Percentiles rank a stretch among this genome's conserved stretches.
Evolutionary conservation across 2,329 filamentous ascomycete genomes (phyloP).

Genomic region (Albophoma yamanashiensis): DNA sequence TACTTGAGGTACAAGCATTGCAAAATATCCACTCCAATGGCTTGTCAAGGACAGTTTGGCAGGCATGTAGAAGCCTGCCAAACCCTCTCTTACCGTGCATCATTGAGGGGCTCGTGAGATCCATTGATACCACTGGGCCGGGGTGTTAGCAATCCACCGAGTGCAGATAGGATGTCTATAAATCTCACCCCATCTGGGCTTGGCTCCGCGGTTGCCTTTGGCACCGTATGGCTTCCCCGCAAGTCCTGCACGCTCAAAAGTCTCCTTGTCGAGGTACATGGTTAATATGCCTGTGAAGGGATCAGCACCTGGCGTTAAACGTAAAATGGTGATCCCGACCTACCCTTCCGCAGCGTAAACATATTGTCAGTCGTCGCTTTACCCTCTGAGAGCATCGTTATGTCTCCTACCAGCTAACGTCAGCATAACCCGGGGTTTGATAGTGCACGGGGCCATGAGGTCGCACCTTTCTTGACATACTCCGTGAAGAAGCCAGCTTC

Average conservation of each 20-base stretch:
- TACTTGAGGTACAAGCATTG: constrained; percentile 35
- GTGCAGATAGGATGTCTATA: not conserved
- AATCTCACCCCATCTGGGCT: constrained; percentile 61
- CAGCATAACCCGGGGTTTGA: not conserved
- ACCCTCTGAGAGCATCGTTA: constrained; percentile 78
- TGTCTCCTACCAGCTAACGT: constrained; percentile 45
- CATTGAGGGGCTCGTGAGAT: constrained; percentile 68
- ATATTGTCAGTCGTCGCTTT: constrained; percentile 58
- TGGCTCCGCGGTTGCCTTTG: constrained; percentile 48
- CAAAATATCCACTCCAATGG: constrained; percentile 70
- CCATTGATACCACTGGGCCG: constrained; percentile 59
- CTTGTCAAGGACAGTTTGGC: constrained; percentile 61
- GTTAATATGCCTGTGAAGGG: constrained; percentile 49
- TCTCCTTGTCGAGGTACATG: constrained; percentile 69
- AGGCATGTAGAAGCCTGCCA: constrained; percentile 66
- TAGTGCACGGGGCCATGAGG: not conserved
- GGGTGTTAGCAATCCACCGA: not conserved
- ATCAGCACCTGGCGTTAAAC: not conserved
- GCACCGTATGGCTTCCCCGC: constrained; percentile 56
- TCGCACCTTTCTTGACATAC: constrained; percentile 67
- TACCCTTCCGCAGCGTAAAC: constrained; percentile 62
- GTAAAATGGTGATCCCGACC: constrained; percentile 1
- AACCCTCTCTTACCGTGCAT: constrained; percentile 75
- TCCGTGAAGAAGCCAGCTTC: constrained; percentile 68
- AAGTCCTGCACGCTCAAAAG: constrained; percentile 74